Base-by-base conservation (phyloP, 345 rosid genomes). In the Toxicodendron radicans region DNA sequence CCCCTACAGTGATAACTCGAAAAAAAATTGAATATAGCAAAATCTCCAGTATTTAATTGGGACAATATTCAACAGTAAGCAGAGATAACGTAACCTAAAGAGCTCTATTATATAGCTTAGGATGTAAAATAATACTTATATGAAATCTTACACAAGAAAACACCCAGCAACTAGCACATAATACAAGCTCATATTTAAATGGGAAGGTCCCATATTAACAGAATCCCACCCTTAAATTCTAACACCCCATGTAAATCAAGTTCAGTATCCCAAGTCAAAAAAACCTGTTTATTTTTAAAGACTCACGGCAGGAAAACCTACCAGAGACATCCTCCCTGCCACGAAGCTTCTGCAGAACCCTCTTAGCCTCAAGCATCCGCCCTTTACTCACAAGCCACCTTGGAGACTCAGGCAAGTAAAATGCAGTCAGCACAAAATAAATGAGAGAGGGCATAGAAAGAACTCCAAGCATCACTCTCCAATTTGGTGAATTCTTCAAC, bases 361-460 rank as follows among this genome's bases (percentile, higher is more conserved):
- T 75, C 85, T 90, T 95, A 18, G 99, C 99, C 85, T 95, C 98
- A 51, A 72, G 81, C 97, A 95, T 92, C 73, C 81, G 83, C 73
- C 99, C 99, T 83, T 93, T 95, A 66, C 99, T 95, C 60, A 95
- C 95, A 14, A 95, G 92, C 99, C 99, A 95, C 80, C 98, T 79
- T 6, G 99, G 99, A 18, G 99, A 95, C 87, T 95, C 99, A 0
- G 98, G 98, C 86, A 95, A 80, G 90, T 77, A 89, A 80, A 88
- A 88, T 66, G 90, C 13, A 0, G 92, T 84, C 70, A 95, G 80
- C 60, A 68, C 76, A 78, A 89, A 85, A 79, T 90, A 91, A 46
- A 86, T 3, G 35, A 90, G 78, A 13, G 99, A 92, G 46, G 99
- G 99, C 71, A 90, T 61, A 54, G 87, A 89, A 72, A 96, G 92